These are phyloP conservation scores for Atalantia buxifolia DNA, from an alignment of 345 rosid species.

Conservation along the genomic window DNA sequence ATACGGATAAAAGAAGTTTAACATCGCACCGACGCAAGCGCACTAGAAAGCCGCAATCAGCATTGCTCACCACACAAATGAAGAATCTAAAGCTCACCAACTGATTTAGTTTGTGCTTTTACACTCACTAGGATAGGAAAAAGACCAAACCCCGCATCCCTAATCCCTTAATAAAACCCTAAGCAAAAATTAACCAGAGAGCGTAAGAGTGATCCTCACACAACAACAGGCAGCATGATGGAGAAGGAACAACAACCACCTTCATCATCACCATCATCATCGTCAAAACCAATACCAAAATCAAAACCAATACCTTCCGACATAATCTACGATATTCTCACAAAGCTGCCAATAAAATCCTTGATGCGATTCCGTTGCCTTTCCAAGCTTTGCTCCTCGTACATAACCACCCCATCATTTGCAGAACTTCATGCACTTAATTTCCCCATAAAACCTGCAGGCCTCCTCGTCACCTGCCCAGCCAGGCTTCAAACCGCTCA, in stretches of 20 bases:
- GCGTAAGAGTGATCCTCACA: not conserved
- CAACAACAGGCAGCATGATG: not conserved
- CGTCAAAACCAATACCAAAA: not conserved
- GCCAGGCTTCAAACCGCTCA: constrained; percentile 15
- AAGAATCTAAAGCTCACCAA: not conserved
- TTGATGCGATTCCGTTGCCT: constrained; percentile 15
- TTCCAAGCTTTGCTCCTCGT: constrained; percentile 9
- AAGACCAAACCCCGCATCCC: no score
- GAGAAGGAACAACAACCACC: not conserved
- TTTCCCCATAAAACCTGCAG: not conserved
- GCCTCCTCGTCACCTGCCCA: constrained; percentile 12
- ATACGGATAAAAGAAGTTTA: no score
- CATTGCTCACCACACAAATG: not conserved
- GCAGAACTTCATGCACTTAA: not conserved
- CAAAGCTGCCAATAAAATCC: constrained; percentile 20
- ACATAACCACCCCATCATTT: constrained; percentile 1
- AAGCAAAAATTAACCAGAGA: no score
- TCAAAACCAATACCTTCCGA: not conserved
- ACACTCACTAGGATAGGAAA: no score
- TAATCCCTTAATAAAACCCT: no score
- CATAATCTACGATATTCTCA: not conserved
- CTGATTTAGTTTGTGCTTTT: not conserved
- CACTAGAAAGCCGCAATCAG: no score
- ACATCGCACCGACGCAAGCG: no score
- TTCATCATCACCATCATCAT: not conserved